phyloP scores from a whole-genome alignment of 208 protist genomes.

The Trypanosoma cruzi region DNA sequence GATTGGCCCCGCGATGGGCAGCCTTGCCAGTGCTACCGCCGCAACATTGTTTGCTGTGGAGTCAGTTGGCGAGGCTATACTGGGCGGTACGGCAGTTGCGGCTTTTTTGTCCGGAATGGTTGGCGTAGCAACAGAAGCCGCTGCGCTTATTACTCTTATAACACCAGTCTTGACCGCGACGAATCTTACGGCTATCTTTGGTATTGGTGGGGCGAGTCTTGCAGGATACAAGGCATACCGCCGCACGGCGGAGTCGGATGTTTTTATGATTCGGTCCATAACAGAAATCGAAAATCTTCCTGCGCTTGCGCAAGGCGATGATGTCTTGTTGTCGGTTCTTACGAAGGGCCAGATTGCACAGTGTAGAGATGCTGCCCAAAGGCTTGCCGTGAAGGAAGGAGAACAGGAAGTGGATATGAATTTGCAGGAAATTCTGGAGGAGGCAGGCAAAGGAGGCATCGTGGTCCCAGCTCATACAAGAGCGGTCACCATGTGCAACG shows the following conservation, averaged over 20 bases:
- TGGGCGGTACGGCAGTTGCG: conserved; percentile 45
- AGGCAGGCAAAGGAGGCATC: conserved; percentile 44
- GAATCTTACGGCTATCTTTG: conserved; percentile 77
- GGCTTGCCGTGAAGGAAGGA: conserved; percentile 9
- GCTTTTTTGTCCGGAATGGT: conserved; percentile 55
- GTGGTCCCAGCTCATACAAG: conserved; percentile 69
- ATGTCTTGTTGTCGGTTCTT: conserved; percentile 16
- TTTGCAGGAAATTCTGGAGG: conserved; percentile 51
- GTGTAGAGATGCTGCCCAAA: conserved; percentile 9
- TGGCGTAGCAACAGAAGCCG: conserved; percentile 67
- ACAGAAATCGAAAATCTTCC: conserved; percentile 67
- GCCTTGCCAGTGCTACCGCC: conserved; percentile 46
- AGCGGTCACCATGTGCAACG: conserved; percentile 55
- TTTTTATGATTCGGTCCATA: conserved; percentile 67
- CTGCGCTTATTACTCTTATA: conserved; percentile 58
- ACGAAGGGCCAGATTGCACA: conserved; percentile 17
- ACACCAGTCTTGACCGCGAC: conserved; percentile 68
- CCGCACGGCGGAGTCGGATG: conserved; percentile 63
- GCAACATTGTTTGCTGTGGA: conserved; percentile 61
- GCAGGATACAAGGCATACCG: conserved; percentile 74
- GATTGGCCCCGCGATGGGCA: conserved; percentile 58
- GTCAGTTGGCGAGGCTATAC: conserved; percentile 45
- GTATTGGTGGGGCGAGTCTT: conserved; percentile 63
- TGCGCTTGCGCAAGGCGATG: neutral
- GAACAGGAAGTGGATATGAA: conserved; percentile 23